A percentile compares a stretch with the other conserved stretches of the same genome.
These are phyloP conservation scores for Turnera subulata DNA, from an alignment of 345 rosid species.

Conservation along the genomic window DNA sequence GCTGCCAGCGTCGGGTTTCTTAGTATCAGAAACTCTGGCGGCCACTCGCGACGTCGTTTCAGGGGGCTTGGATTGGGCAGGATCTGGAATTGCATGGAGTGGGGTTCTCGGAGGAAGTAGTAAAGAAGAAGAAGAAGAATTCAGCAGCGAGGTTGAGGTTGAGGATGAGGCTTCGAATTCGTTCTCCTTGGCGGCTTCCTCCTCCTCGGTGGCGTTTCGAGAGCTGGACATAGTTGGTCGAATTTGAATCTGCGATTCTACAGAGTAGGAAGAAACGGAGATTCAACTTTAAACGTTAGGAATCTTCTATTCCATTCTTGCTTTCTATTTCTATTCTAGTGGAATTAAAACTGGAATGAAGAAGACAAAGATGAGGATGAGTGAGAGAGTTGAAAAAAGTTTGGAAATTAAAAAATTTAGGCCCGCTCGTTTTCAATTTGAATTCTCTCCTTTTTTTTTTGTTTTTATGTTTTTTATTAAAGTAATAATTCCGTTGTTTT, in stretches of 20 bases:
- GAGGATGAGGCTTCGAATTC: constrained; percentile 42
- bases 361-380: neutral
- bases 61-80: constrained; percentile 43
- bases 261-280: no score
- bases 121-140: no score
- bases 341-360: neutral
- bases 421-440: neutral
- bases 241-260: constrained; percentile 11
- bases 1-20: constrained; percentile 11
- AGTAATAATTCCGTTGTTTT: neutral
- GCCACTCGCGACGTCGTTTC: constrained; percentile 30
- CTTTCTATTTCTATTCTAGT: neutral
- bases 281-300: neutral
- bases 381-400: neutral
- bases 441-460: neutral
- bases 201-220: constrained; percentile 14
- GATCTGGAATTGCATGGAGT: constrained; percentile 68
- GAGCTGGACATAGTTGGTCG: constrained; percentile 39
- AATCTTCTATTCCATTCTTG: neutral
- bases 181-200: constrained; percentile 57
- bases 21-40: constrained; percentile 21
- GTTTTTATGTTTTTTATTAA: no score
- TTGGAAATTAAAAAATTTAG: neutral
- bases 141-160: no score
- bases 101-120: constrained; percentile 82